Evolutionary conservation across 306 rosid genomes (phyloP).

Genomic region (Cucumis sativus): Cucumber_9930_V3 NC_026655.2:16490501-16491000

Average conservation of each 20-base stretch:
- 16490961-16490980: no score
- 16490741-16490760: slow-evolving; percentile 5
- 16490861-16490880: not conserved
- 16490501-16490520: not conserved
- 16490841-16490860: not conserved
- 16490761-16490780: not conserved
- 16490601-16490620: not conserved
- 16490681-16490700: no score
- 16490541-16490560: not conserved
- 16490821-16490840: not conserved
- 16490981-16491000: no score
- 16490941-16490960: no score
- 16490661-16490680: not conserved
- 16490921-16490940: no score
- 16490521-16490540: not conserved
- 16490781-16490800: not conserved
- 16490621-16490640: not conserved
- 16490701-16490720: not conserved
- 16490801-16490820: not conserved
- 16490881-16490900: no score
- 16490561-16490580: not conserved
- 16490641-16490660: slow-evolving; percentile 1
- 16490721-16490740: not conserved
- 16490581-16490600: not conserved
- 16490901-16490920: no score